Evolutionary conservation across 495 filamentous ascomycete genomes (phyloP).

Genomic region (Podospora anserina): DNA sequence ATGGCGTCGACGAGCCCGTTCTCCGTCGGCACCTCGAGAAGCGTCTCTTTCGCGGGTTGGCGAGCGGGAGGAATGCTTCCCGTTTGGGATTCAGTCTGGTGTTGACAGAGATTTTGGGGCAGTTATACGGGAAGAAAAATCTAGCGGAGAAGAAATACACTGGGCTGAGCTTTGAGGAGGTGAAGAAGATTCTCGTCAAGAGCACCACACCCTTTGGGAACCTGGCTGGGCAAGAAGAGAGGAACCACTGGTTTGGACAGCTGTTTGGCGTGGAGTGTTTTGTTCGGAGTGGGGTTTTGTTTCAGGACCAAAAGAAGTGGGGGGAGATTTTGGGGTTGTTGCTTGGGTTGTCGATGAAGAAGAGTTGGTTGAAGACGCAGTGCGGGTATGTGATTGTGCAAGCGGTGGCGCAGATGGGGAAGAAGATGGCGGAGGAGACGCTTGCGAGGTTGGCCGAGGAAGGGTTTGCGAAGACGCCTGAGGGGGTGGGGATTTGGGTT

Average conservation of each 20-base stretch:
- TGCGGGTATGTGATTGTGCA: slow-evolving; percentile 70
- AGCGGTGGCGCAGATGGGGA: slow-evolving; percentile 47
- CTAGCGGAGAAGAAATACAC: slow-evolving; percentile 43
- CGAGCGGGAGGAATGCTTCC: slow-evolving; percentile 85
- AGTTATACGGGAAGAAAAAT: slow-evolving; percentile 52
- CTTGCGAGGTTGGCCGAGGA: slow-evolving; percentile 59
- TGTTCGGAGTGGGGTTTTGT: slow-evolving; percentile 71
- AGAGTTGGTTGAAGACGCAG: slow-evolving; percentile 85
- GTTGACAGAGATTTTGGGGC: slow-evolving; percentile 72
- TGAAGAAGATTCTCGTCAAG: slow-evolving; percentile 63
- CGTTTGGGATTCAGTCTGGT: slow-evolving; percentile 89
- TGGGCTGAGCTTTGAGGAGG: slow-evolving; percentile 51
- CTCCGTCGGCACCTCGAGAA: slow-evolving; percentile 53
- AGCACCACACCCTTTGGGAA: slow-evolving; percentile 64
- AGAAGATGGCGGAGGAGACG: slow-evolving; percentile 55
- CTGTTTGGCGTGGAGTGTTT: slow-evolving; percentile 85
- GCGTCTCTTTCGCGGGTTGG: slow-evolving; percentile 80
- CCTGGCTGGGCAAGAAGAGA: slow-evolving; percentile 72
- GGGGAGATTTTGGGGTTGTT: slow-evolving; percentile 57
- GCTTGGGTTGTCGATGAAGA: slow-evolving; percentile 57
- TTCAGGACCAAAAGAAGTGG: slow-evolving; percentile 59
- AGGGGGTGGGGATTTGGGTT: slow-evolving; percentile 89
- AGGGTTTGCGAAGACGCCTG: slow-evolving; percentile 69
- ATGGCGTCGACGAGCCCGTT: slow-evolving; percentile 42
- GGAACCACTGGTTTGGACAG: slow-evolving; percentile 79